Percentiles rank a stretch among this genome's conserved stretches.
phyloP scores from a whole-genome alignment of 257 asterid genomes.

The Dorcoceras hygrometricum region DNA sequence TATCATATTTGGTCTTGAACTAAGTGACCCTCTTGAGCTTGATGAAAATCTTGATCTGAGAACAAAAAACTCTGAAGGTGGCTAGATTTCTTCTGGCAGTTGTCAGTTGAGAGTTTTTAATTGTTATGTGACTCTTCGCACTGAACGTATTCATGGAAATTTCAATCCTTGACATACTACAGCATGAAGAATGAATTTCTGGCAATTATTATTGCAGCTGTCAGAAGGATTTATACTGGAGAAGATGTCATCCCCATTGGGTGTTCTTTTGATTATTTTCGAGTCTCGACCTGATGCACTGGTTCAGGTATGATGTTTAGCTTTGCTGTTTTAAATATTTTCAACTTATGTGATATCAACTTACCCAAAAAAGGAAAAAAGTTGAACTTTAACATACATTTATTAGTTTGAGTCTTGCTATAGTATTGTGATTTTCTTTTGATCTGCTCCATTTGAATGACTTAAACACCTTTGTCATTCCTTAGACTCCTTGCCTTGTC shows the following conservation, averaged over 20 bases:
- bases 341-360: not conserved
- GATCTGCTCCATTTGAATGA: not conserved
- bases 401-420: not conserved
- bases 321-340: not conserved
- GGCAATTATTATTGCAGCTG: slow-evolving; percentile 44
- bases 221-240: slow-evolving; percentile 73
- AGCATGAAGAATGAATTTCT: slow-evolving; percentile 20
- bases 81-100: not conserved
- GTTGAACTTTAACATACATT: not conserved
- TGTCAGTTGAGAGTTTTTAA: not conserved
- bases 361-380: not conserved
- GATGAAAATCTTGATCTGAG: not conserved
- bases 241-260: slow-evolving; percentile 75
- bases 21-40: not conserved
- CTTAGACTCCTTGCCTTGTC: not conserved
- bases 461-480: not conserved
- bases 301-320: slow-evolving; percentile 49
- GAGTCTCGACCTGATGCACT: slow-evolving; percentile 95
- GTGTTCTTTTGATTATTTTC: slow-evolving; percentile 75
- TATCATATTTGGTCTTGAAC: not conserved
- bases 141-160: not conserved
- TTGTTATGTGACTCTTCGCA: not conserved
- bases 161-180: not conserved
- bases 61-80: slow-evolving; percentile 4
- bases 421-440: too few species aligned